phyloP scores from a whole-genome alignment of 2,329 filamentous ascomycete genomes.

The Ophiostoma ulmi region DNA sequence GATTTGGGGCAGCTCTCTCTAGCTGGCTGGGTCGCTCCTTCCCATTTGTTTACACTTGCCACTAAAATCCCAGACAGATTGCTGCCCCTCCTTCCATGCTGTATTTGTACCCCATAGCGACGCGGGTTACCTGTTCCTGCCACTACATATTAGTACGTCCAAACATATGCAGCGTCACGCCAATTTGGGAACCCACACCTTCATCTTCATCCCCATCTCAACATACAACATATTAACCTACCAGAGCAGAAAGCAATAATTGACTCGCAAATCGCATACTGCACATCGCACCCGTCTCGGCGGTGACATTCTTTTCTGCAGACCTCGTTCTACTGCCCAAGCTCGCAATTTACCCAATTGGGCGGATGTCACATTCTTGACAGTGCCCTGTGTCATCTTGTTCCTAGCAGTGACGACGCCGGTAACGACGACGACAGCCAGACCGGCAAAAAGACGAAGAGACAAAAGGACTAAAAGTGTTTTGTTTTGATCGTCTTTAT shows the following conservation, averaged over 20 bases:
- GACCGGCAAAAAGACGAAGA: neutral
- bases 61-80: neutral
- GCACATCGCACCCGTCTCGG: neutral
- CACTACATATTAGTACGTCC: neutral
- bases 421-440: neutral
- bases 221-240: neutral
- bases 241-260: neutral
- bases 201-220: neutral
- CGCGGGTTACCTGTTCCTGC: conserved; percentile 9
- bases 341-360: neutral
- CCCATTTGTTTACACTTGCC: conserved; percentile 14
- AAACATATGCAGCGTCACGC: neutral
- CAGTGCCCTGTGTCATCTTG: neutral
- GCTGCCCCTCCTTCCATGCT: neutral
- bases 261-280: neutral
- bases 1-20: neutral
- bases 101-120: conserved; percentile 25
- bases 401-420: neutral
- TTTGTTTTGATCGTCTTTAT: neutral
- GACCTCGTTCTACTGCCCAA: neutral
- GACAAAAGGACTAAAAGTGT: neutral
- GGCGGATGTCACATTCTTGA: conserved; percentile 4
- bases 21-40: conserved; percentile 2
- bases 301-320: neutral
- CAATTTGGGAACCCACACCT: neutral